Base-by-base conservation (phyloP, 2,329 filamentous ascomycete genomes). In the Hymenoscyphus infarciens region DNA sequence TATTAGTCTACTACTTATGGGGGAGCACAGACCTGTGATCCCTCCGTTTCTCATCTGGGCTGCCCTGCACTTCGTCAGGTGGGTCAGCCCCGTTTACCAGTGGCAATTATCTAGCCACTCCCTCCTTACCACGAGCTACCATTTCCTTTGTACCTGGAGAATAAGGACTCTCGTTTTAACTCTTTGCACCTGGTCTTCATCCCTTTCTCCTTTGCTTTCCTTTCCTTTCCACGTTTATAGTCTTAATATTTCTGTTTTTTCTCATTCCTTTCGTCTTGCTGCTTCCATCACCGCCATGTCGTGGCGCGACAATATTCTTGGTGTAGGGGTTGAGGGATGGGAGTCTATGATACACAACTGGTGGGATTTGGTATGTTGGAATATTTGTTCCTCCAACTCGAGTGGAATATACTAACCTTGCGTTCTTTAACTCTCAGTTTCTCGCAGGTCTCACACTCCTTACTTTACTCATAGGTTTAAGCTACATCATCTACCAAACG, bases 281-380 rank as follows among this genome's bases (percentile, higher is more conserved):
- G 19, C 19, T 13, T 25, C 11, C 45, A 22, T 25, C 45, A 25
- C 11, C 19, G 25, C 19, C 45, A 52, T 52, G 45, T 52, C 45
- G 45, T 52, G 45, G 45, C 45, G 4, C 13, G 45, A 52, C 19
- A 52, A 52, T 22, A 52, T 52, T 22, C 39, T 59, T 16, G 57
- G 57, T 11, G 38, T 59, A 39, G 42, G 25, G 39, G n/a, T 45
- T 13, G 16, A 59, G 33, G 57, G 57, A 31, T 59, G 57, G 57
- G 38, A 45, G 25, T 22, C 27, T 25, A 59, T 59, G 57, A 31
- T 59, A 35, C 22, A 59, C 16, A 31, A 59, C 45, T 59, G 57
- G 57, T 59, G 57, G 57, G 57, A 59, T 29, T 59, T 59, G 57
- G 57, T 59, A 49, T 33, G 57, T 59, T n/a, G 10, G 27, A 59